Percentiles rank a stretch among this genome's conserved stretches.
These are phyloP conservation scores for Saccharomyces kudriavzevii DNA, from an alignment of 805 yeast species.

Conservation along the genomic window DNA sequence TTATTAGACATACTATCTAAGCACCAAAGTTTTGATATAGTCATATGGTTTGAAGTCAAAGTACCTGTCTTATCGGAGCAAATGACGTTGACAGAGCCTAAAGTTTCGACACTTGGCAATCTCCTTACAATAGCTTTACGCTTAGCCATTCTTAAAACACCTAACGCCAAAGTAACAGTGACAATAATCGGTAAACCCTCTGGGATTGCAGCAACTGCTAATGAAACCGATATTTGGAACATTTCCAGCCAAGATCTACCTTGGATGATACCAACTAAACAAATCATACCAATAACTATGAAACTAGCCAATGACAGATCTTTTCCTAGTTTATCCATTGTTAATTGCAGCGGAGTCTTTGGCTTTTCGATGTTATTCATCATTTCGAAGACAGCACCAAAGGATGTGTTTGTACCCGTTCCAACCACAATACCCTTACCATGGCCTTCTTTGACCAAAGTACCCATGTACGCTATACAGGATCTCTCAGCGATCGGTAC, in stretches of 20 bases:
- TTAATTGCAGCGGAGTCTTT: conserved; percentile 89
- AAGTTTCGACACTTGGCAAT: conserved; percentile 88
- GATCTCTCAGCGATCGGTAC: conserved; percentile 61
- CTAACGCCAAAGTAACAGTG: conserved; percentile 92
- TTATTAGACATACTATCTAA: conserved; percentile 44
- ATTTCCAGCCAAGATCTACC: conserved; percentile 95
- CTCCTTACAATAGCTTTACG: conserved; percentile 91
- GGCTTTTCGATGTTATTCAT: conserved; percentile 94
- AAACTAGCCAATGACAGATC: conserved; percentile 82
- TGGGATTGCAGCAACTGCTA: conserved; percentile 98
- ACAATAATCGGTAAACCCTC: conserved; percentile 98
- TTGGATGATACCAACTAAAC: conserved; percentile 80
- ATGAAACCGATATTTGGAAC: conserved; percentile 94
- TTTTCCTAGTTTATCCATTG: conserved; percentile 93
- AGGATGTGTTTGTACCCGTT: conserved; percentile 82
- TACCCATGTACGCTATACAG: conserved; percentile 92
- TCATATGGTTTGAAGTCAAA: conserved; percentile 84
- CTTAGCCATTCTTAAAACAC: conserved; percentile 93
- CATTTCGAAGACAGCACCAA: conserved; percentile 92
- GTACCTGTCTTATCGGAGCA: conserved; percentile 92
- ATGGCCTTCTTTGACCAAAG: conserved; percentile 91
- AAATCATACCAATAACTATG: conserved; percentile 82
- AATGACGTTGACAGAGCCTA: conserved; percentile 89
- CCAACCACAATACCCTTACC: conserved; percentile 91
- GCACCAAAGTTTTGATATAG: conserved; percentile 78